Evolutionary conservation across 805 yeast genomes (phyloP), one percentile per base, ranked within the genome.

Genomic region (Metschnikowia drakensbergensis): DNA sequence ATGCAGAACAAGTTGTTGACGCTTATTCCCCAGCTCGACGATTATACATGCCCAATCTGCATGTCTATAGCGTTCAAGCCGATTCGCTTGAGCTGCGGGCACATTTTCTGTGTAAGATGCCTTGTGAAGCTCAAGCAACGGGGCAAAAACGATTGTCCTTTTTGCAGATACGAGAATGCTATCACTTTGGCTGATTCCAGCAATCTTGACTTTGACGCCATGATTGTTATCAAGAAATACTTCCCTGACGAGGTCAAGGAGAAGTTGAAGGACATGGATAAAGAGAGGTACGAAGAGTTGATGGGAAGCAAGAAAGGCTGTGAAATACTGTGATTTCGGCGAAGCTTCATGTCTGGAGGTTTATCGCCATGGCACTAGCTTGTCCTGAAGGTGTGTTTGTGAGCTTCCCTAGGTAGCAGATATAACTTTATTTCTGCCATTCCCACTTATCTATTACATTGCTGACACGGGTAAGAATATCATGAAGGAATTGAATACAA

Each of bases 11-110:
- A 80, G 26, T 63, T 86, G 13, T 62, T 86, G 33, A 72, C 76
- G 28, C 63, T 86, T 1, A 68, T 84, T 1, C 94, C 94, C 1
- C 91, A 84, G 61, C 65, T 86, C 4, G 91, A 86, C 42, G 92
- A 86, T 61, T 86, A 84, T 58, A 68, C 80, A 1, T 86, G 94
- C 60, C 88, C 91, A 1, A 80, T 86, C 7, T 86, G 94, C 60
- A 76, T 79, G 62, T 74, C 79, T 2, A 74, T 86, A 40, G 89
- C 90, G 0, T 86, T 76, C 66, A 83, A 84, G 57, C 94, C 94
- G 2, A 82, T 86, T 42, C 66, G 82, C 42, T 67, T 86, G 11
- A 66, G 64, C 7, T 86, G 94, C 62, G 76, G 76, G 1, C 94
- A 86, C 60, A 66, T 84, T 22, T 86, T 85, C 62, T 86, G 94